Conservation (phyloP, 192 early-diverging fungal species). For the Umbelopsis sp. region DNA sequence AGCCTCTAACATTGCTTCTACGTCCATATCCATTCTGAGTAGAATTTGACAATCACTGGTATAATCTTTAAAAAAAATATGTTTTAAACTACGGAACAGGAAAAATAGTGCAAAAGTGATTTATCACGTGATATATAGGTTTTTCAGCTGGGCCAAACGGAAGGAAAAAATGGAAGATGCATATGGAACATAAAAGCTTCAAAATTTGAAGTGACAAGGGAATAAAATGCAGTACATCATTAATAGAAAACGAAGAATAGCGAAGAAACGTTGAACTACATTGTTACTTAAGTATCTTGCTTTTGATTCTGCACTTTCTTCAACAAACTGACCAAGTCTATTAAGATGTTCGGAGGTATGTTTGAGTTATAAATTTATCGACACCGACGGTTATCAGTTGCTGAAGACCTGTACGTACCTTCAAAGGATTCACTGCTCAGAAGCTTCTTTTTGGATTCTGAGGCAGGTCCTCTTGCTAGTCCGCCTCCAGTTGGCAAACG, state of each 20-base stretch:
- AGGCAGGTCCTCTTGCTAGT: neutral
- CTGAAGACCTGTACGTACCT: neutral
- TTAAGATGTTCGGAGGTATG: neutral
- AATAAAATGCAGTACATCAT: no score
- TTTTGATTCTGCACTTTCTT: constrained; percentile 18
- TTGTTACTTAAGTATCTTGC: neutral
- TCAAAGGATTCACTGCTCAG: constrained; percentile 15
- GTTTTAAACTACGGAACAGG: neutral
- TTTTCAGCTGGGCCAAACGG: no score
- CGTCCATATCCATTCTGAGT: constrained; percentile 47
- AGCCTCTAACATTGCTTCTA: constrained; percentile 66
- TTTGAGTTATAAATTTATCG: constrained; percentile 9
- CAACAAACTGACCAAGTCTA: constrained; percentile 13
- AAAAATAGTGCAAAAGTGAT: neutral
- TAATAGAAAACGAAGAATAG: no score
- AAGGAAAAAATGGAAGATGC: no score
- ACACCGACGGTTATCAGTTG: neutral
- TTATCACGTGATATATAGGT: no score
- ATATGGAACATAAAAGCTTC: no score
- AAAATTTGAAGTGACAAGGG: no score
- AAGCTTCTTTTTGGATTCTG: constrained; percentile 17
- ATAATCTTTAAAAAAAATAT: neutral
- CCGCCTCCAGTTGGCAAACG: neutral
- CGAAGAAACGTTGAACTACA: neutral
- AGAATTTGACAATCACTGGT: neutral